Evolutionary conservation across 2,329 filamentous ascomycete species (phyloP), one percentile per base, ranked within the genome.

Genomic region (Microsporum canis): DNA sequence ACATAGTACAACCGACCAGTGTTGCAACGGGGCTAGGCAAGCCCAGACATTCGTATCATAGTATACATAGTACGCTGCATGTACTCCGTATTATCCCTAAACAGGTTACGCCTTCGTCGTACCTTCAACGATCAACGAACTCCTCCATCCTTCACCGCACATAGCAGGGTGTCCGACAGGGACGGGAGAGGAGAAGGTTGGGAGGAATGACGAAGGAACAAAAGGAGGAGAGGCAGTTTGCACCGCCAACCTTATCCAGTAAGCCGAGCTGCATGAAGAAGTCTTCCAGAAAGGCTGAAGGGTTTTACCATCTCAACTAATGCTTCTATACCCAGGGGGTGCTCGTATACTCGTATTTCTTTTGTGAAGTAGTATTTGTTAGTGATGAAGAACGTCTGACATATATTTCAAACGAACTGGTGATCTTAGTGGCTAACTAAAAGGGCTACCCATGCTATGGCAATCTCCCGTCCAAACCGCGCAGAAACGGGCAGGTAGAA

Each of bases 391-490:
- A 47, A 23, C 17, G 17, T 23, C 17, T 23, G 17, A 23, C 17
- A 23, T 23, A 23, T 23, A 23, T 23, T 23, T n/a, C 43, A 47
- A 47, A 17, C 43, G 43, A 47, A 47, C 43, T 47, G 17, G 49
- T 31, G 49, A 53, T 53, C 49, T 7, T 31, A 23, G 31, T 31
- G 45, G 27, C 49, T 31, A 53, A 5, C 12, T n/a, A 34, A 53
- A 12, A 31, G 4, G 33, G 4, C 14, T 33, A 53, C 49, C 31
- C 12, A 33, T 23, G 49, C 14, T 33, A 33, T 31, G 49, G 49
- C 49, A 53, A 53, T 53, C 49, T 53, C 49, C 49, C 49, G 49
- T 53, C 17, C 49, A 53, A 53, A 53, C 49, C 49, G 49, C 49
- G 31, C 49, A 53, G 49, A 53, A 53, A 53, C 49, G 49, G 17